These are phyloP conservation scores for Wilhelminamyces savonicus DNA, from an alignment of 805 yeast species.

Conservation along the genomic window DNA sequence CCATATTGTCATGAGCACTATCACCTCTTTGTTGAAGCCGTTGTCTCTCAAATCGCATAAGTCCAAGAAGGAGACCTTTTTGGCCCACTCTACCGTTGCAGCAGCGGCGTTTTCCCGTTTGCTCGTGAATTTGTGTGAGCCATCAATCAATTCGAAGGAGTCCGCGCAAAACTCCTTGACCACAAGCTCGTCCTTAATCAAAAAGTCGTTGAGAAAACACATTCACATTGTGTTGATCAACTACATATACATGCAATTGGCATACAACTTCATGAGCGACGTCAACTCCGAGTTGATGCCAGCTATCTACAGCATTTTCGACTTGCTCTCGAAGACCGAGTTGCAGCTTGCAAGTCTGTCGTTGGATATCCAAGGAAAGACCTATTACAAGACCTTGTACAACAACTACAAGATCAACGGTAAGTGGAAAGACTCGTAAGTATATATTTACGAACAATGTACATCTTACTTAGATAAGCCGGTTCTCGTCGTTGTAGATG, in stretches of 20 bases:
- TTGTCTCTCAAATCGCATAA: constrained; percentile 24
- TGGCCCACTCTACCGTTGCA: constrained; percentile 13
- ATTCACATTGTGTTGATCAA: constrained; percentile 53
- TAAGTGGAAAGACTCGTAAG: constrained; percentile 66
- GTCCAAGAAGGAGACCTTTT: constrained; percentile 6
- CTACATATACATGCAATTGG: constrained; percentile 51
- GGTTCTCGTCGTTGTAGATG: constrained; percentile 23
- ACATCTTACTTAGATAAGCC: constrained; percentile 10
- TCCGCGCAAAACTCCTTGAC: constrained; percentile 35
- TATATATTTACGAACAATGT: no score
- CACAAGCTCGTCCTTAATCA: constrained; percentile 50
- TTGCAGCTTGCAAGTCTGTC: constrained; percentile 54
- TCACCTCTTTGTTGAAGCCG: constrained; percentile 46
- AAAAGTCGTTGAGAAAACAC: constrained; percentile 57
- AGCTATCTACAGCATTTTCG: constrained; percentile 61
- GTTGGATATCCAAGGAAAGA: constrained; percentile 64
- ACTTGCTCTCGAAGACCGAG: constrained; percentile 63
- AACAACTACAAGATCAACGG: constrained; percentile 71
- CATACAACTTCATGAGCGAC: constrained; percentile 38
- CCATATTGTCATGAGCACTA: constrained; percentile 50
- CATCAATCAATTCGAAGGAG: constrained; percentile 33
- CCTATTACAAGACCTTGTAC: constrained; percentile 60
- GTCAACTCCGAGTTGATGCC: constrained; percentile 44
- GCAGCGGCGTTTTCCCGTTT: constrained; percentile 52
- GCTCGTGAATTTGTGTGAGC: constrained; percentile 68